Evolutionary conservation across 352 stramenopile species (phyloP).

Genomic region (Chrysophaeum taylorii): DNA sequence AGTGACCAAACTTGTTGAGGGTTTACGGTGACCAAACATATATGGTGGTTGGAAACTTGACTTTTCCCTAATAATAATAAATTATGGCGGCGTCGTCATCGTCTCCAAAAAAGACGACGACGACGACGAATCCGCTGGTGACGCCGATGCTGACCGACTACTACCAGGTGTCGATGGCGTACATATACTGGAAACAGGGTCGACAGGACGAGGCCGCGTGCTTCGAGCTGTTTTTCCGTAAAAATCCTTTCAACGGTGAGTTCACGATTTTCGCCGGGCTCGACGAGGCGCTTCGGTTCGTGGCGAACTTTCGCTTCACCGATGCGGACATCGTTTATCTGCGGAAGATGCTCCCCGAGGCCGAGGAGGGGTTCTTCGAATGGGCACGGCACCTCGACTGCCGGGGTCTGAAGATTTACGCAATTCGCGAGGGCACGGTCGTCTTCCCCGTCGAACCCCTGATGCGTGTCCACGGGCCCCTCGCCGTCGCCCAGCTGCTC

Average conservation of each 20-base stretch:
- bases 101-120: too few species aligned
- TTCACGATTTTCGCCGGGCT: conserved; percentile 86
- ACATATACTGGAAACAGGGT: conserved; percentile 93
- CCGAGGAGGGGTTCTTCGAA: conserved; percentile 82
- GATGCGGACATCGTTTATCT: conserved; percentile 86
- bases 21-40: too few species aligned
- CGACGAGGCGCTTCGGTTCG: conserved; percentile 52
- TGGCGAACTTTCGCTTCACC: conserved; percentile 76
- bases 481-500: conserved; percentile 87
- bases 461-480: conserved; percentile 76
- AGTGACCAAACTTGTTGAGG: too few species aligned
- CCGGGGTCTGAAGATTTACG: conserved; percentile 76
- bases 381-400: conserved; percentile 86
- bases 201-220: conserved; percentile 74
- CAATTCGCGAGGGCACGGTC: conserved; percentile 85
- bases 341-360: conserved; percentile 49
- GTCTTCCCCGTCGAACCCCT: conserved; percentile 90
- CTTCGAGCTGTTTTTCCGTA: conserved; percentile 92
- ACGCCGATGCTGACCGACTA: conserved; percentile 91
- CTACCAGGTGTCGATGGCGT: conserved; percentile 95
- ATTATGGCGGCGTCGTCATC: too few species aligned
- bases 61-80: too few species aligned
- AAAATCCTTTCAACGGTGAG: conserved; percentile 95
- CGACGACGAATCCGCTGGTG: conserved; percentile 81
- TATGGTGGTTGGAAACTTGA: too few species aligned